Conservation (phyloP, 164 flowering plant genomes). For the Vitis labrusca region DNA sequence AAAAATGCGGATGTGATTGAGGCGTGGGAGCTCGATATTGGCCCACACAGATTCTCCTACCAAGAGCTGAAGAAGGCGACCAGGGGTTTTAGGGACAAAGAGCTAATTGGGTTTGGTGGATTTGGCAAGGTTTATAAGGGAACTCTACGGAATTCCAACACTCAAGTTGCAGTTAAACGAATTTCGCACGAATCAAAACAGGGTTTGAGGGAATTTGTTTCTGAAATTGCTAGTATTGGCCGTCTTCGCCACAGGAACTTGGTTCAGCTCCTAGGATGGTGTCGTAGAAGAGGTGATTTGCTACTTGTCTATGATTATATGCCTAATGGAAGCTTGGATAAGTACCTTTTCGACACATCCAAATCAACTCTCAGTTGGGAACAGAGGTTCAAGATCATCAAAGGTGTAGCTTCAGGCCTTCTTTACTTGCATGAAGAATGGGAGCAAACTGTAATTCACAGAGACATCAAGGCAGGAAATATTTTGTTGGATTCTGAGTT, state of each 20-base stretch:
- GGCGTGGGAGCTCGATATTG: slow-evolving; percentile 69
- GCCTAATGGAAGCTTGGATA: slow-evolving; percentile 83
- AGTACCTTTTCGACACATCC: slow-evolving; percentile 47
- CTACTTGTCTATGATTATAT: slow-evolving; percentile 72
- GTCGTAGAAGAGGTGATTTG: slow-evolving; percentile 52
- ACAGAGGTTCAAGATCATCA: slow-evolving; percentile 61
- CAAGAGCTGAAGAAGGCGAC: slow-evolving; percentile 68
- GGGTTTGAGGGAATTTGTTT: slow-evolving; percentile 55
- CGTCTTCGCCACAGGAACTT: slow-evolving; percentile 69
- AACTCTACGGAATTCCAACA: slow-evolving; percentile 38
- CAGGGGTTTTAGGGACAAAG: slow-evolving; percentile 55
- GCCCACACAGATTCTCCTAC: slow-evolving; percentile 66
- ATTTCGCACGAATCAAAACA: slow-evolving; percentile 61
- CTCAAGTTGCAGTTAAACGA: slow-evolving; percentile 67
- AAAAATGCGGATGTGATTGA: slow-evolving; percentile 56
- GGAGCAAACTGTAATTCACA: slow-evolving; percentile 69
- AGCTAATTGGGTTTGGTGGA: slow-evolving; percentile 70
- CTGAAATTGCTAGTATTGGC: slow-evolving; percentile 70
- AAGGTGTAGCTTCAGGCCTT: slow-evolving; percentile 65
- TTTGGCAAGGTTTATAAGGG: slow-evolving; percentile 79
- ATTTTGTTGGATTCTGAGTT: slow-evolving; percentile 59
- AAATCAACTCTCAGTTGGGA: slow-evolving; percentile 49
- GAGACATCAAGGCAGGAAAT: slow-evolving; percentile 65
- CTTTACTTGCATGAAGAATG: slow-evolving; percentile 67
- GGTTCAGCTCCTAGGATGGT: slow-evolving; percentile 74